Evolutionary conservation across 495 filamentous ascomycete species (phyloP).

Genomic region (Xylaria acuta): DNA sequence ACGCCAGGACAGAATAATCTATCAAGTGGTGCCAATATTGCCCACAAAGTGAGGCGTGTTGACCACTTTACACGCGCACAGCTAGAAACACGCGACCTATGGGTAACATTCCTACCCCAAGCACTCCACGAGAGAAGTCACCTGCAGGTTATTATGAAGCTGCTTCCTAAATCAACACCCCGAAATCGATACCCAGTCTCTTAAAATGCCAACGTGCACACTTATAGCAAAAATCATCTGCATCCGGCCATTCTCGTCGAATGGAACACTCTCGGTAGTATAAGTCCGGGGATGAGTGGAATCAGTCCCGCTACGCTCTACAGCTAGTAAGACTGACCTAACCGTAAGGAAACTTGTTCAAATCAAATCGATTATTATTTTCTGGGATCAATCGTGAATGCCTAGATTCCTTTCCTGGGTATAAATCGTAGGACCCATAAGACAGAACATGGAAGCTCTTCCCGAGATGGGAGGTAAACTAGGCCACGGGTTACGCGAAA

Average conservation of each 20-base stretch:
- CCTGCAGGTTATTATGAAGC: neutral
- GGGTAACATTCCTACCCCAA: neutral
- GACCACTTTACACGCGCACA: conserved; percentile 16
- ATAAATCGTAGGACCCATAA: neutral
- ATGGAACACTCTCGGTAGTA: neutral
- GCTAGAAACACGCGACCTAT: conserved; percentile 6
- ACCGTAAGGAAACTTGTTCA: neutral
- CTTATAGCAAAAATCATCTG: neutral
- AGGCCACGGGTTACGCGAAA: conserved; percentile 8
- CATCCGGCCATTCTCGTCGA: neutral
- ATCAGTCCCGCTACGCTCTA: neutral
- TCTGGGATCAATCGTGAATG: neutral
- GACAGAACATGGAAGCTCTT: neutral
- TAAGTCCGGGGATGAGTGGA: neutral
- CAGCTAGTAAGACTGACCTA: neutral
- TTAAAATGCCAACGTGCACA: neutral
- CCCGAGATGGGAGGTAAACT: neutral
- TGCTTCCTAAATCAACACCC: neutral
- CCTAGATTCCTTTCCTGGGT: neutral
- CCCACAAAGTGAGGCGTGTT: neutral
- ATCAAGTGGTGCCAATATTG: neutral
- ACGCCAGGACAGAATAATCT: neutral
- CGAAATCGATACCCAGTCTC: neutral
- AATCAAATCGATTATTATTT: neutral
- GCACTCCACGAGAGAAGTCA: too few species aligned